These are phyloP conservation scores for Diplodia intermedia DNA, from an alignment of 2,329 filamentous ascomycete species.

Conservation along the genomic window DNA sequence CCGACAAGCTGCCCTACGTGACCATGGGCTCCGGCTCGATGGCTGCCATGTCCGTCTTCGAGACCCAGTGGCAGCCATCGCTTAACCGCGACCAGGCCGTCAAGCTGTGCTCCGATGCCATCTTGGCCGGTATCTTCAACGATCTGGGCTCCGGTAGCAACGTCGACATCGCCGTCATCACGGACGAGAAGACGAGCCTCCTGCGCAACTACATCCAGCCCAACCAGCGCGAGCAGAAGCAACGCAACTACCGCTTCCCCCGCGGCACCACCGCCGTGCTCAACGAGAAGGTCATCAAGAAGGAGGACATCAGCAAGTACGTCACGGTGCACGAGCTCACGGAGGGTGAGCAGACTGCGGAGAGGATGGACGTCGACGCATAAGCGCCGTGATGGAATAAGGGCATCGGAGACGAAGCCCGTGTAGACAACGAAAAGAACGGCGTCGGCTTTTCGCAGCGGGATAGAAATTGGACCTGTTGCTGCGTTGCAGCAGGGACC, in stretches of 20 bases:
- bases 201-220: slow-evolving; percentile 92
- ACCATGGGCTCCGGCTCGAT: slow-evolving; percentile 98
- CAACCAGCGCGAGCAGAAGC: slow-evolving; percentile 88
- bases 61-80: slow-evolving; percentile 88
- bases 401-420: not conserved
- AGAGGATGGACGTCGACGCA: slow-evolving; percentile 70
- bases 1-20: slow-evolving; percentile 98
- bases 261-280: slow-evolving; percentile 94
- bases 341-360: slow-evolving; percentile 65
- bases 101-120: slow-evolving; percentile 81
- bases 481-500: not conserved
- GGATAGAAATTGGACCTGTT: slow-evolving; percentile 9
- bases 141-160: slow-evolving; percentile 96
- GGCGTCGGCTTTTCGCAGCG: not conserved
- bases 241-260: slow-evolving; percentile 89
- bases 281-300: slow-evolving; percentile 94
- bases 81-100: slow-evolving; percentile 82
- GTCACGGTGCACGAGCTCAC: slow-evolving; percentile 88
- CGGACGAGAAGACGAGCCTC: slow-evolving; percentile 90
- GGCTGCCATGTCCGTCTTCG: slow-evolving; percentile 97
- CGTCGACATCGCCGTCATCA: slow-evolving; percentile 96
- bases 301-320: slow-evolving; percentile 92
- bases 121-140: slow-evolving; percentile 97
- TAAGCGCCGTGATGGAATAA: not conserved
- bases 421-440: slow-evolving; percentile 13